Evolutionary conservation across 257 asterid species (phyloP), one percentile per base, ranked within the genome.

Genomic region (Solanum pimpinellifolium): DNA sequence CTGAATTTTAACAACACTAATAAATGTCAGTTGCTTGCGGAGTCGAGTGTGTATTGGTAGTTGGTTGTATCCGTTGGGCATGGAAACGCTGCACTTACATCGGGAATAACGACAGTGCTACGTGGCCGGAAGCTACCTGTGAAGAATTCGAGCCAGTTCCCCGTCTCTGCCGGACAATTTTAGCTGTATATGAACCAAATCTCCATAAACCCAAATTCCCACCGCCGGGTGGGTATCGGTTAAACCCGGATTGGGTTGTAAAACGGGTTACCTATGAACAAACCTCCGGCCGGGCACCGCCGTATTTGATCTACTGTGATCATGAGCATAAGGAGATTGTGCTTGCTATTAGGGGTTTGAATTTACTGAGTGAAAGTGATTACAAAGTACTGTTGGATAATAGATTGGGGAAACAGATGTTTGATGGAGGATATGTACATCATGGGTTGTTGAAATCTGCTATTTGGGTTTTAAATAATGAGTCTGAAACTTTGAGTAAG

Each of bases 81-180:
- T 96, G 98, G 99, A 95, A 95, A 90, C 98, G 99, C 84, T 96
- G 99, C 90, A 95, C 98, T 85, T 94, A 96, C 92, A 89, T 93
- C 90, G 99, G 99, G 35, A 89, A 93, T 85, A 95, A 96, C 88
- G 99, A 96, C 92, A 96, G 98, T 92, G 92, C 93, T 66, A 87
- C 93, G 37, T 96, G 99, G 99, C 85, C 98, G 44, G 56, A n/a
- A 86, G 98, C 99, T 87, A 94, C 97, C 37, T 88, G 84, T 14
- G 98, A 92, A 52, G 99, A 96, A 83, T 93, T 96, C 90, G 93
- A 92, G 25, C 96, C 98, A 52, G 82, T 97, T 39, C 98, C 98
- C 3, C 97, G 98, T 66, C 41, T 92, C 87, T 95, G 99, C 94
- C 98, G 98, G 88, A 42, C 87, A n/a, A 94, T 97, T 80, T 87